A percentile compares a stretch with the other conserved stretches of the same genome.
Evolutionary conservation across 495 filamentous ascomycete genomes (phyloP).

Genomic region (Aspergillus sclerotiicarbonarius): DNA sequence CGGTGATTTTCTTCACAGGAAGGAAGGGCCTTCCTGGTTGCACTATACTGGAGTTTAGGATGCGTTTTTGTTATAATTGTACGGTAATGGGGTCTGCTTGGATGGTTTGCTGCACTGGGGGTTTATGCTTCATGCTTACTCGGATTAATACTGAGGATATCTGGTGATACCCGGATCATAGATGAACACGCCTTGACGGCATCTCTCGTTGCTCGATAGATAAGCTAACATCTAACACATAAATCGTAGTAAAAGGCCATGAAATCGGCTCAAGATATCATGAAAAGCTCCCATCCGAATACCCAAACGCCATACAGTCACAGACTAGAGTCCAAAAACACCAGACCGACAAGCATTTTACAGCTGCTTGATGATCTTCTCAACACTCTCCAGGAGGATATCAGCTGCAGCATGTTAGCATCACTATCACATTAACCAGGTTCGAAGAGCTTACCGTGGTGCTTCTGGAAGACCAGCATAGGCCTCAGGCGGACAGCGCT

Average conservation of each 20-base stretch:
- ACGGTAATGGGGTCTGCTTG: slow-evolving; percentile 1
- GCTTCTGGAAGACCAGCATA: slow-evolving; percentile 94
- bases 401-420: slow-evolving; percentile 47
- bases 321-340: slow-evolving; percentile 1
- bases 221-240: slow-evolving; percentile 1
- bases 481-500: slow-evolving; percentile 81
- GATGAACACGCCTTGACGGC: slow-evolving; percentile 2
- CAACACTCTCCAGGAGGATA: slow-evolving; percentile 64
- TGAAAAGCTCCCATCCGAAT: slow-evolving; percentile 1
- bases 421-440: slow-evolving; percentile 3
- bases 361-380: slow-evolving; percentile 69
- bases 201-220: slow-evolving; percentile 4
- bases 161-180: slow-evolving; percentile 11
- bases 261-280: slow-evolving; percentile 3
- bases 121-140: slow-evolving; percentile 7
- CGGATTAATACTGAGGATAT: background rate
- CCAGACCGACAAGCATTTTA: slow-evolving; percentile 27
- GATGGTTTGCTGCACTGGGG: slow-evolving; percentile 6
- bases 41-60: slow-evolving; percentile 22
- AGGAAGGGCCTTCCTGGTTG: slow-evolving; percentile 9
- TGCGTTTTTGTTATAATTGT: slow-evolving; percentile 1
- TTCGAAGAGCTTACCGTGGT: slow-evolving; percentile 63
- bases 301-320: slow-evolving; percentile 17
- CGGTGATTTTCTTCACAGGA: background rate
- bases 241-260: slow-evolving; percentile 1